Conservation (phyloP, 805 yeast genomes). For the Hemisphaericaspora nanyangensis region DNA sequence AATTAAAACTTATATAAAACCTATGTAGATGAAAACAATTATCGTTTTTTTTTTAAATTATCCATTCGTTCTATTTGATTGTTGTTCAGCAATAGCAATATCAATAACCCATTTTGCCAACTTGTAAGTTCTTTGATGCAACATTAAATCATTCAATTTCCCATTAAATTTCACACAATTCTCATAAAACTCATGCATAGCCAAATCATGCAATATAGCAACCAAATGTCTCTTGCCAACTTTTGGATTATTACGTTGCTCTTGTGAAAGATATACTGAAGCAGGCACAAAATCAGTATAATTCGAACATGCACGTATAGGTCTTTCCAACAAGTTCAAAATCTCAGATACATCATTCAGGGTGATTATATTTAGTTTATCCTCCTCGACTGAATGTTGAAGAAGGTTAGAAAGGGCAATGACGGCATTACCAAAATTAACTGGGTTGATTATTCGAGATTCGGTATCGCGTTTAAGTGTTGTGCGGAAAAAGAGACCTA, state of each 20-base stretch:
- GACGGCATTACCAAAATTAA: slow-evolving; percentile 57
- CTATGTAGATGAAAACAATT: too few species aligned
- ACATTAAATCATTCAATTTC: slow-evolving; percentile 58
- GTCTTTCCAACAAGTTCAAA: slow-evolving; percentile 54
- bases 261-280: slow-evolving; percentile 43
- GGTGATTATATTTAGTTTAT: slow-evolving; percentile 50
- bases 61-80: too few species aligned
- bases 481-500: slow-evolving; percentile 34
- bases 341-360: slow-evolving; percentile 54
- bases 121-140: slow-evolving; percentile 60
- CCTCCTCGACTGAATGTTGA: slow-evolving; percentile 61
- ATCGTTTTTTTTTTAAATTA: too few species aligned
- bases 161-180: slow-evolving; percentile 62
- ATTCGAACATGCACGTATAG: slow-evolving; percentile 42
- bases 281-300: slow-evolving; percentile 39
- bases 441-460: slow-evolving; percentile 57
- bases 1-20: too few species aligned
- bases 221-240: slow-evolving; percentile 37
- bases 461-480: slow-evolving; percentile 53
- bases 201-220: slow-evolving; percentile 56
- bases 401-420: slow-evolving; percentile 57
- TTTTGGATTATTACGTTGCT: slow-evolving; percentile 11
- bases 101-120: slow-evolving; percentile 74
- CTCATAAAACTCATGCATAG: slow-evolving; percentile 61
- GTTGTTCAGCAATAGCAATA: slow-evolving; percentile 49